phyloP scores from a whole-genome alignment of 2,329 filamentous ascomycete genomes.

The Penicillium sumatraense region DNA sequence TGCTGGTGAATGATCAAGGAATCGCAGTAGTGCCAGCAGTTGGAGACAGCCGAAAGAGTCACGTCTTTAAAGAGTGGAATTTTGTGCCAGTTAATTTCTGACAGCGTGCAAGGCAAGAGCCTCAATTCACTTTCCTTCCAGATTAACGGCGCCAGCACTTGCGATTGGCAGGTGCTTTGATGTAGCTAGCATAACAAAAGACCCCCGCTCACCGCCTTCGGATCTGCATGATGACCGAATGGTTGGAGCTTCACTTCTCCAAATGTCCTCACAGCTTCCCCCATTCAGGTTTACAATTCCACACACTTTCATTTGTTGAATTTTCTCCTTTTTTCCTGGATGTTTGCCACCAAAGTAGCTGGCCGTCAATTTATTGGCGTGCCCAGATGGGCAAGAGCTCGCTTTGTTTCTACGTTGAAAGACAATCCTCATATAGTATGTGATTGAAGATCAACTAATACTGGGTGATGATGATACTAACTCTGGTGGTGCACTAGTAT shows the following conservation, averaged over 20 bases:
- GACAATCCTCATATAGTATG: slow-evolving; percentile 47
- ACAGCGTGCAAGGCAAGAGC: not conserved
- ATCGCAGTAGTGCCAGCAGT: not conserved
- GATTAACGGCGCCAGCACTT: slow-evolving; percentile 3
- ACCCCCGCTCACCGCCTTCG: slow-evolving; percentile 16
- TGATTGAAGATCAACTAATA: not conserved
- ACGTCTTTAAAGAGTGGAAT: not conserved
- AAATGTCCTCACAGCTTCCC: not conserved
- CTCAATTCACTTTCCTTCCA: slow-evolving; percentile 7
- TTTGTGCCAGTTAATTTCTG: not conserved
- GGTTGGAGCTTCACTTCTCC: not conserved
- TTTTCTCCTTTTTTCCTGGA: slow-evolving; percentile 20
- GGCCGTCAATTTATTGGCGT: slow-evolving; percentile 23
- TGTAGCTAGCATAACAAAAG: not conserved
- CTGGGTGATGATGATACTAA: slow-evolving; percentile 17
- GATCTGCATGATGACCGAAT: slow-evolving; percentile 21
- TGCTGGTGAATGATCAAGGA: not conserved
- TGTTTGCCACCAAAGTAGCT: slow-evolving; percentile 30
- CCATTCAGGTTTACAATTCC: not conserved
- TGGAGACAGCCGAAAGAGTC: not conserved
- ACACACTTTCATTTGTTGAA: not conserved
- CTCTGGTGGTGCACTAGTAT: slow-evolving; percentile 45
- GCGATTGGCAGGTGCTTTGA: slow-evolving; percentile 6
- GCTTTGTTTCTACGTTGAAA: slow-evolving; percentile 43
- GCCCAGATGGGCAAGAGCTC: slow-evolving; percentile 30